phyloP scores from a whole-genome alignment of 306 rosid species.

The Vigna unguiculata region DNA sequence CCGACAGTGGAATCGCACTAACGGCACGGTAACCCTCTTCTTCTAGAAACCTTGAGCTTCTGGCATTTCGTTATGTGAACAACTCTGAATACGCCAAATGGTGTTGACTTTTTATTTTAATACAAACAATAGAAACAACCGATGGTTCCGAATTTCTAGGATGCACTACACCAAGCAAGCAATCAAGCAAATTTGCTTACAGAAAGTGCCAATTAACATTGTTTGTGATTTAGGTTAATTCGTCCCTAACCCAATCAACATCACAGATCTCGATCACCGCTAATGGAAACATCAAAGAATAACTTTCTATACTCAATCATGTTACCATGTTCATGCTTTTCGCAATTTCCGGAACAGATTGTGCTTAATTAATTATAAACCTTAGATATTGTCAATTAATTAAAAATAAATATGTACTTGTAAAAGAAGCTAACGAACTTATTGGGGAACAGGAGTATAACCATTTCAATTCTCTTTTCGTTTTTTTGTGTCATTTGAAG shows the following conservation, averaged over 20 bases:
- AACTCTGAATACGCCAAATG: not conserved
- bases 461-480: not conserved
- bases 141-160: not conserved
- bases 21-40: conserved; percentile 4
- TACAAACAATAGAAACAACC: not conserved
- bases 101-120: conserved; percentile 31
- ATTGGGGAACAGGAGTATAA: not conserved
- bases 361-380: not conserved
- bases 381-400: not conserved
- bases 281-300: not conserved
- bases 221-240: conserved; percentile 17
- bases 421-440: not conserved
- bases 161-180: not conserved
- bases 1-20: not conserved
- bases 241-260: conserved; percentile 2
- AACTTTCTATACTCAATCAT: not conserved
- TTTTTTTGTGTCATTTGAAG: not conserved
- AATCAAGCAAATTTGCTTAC: not conserved
- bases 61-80: conserved; percentile 34
- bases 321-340: not conserved
- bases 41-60: conserved; percentile 46
- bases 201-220: conserved; percentile 17
- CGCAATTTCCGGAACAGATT: not conserved
- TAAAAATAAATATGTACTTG: not conserved
- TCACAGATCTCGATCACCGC: conserved; percentile 5